Conservation (phyloP, 139 green algal genomes). For the Chlorella sp. region DNA sequence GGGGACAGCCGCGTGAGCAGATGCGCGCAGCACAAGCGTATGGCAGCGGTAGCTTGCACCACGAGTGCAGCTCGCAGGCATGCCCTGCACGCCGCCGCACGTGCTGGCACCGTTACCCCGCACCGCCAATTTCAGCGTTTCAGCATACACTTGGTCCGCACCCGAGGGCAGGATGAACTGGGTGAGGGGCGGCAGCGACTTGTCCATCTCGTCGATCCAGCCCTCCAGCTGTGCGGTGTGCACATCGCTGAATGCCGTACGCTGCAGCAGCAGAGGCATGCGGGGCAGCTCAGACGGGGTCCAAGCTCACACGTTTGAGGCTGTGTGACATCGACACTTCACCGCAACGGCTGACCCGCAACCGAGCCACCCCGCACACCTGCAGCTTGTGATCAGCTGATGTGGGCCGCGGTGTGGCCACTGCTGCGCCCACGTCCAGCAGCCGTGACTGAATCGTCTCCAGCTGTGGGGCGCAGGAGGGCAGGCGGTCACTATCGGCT, state of each 20-base stretch:
- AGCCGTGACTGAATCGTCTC: slow-evolving; percentile 87
- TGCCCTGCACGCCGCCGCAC: background rate
- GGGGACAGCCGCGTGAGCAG: background rate
- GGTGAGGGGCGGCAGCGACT: slow-evolving; percentile 78
- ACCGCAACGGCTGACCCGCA: too few relatives aligned
- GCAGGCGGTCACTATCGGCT: too few relatives aligned
- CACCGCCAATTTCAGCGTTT: background rate
- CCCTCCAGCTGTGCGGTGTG: slow-evolving; percentile 71
- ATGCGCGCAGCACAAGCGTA: background rate
- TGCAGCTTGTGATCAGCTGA: slow-evolving; percentile 69
- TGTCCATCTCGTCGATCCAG: slow-evolving; percentile 90
- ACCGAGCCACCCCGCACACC: background rate
- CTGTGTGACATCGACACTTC: too few relatives aligned
- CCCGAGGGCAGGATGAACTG: slow-evolving; percentile 96
- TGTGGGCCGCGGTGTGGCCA: slow-evolving; percentile 83
- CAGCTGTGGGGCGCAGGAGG: slow-evolving; percentile 61
- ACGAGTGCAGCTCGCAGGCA: background rate
- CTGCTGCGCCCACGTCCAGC: slow-evolving; percentile 90
- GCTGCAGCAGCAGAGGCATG: slow-evolving; percentile 38
- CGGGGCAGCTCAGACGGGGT: too few relatives aligned
- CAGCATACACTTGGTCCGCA: background rate
- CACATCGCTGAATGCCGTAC: slow-evolving; percentile 63
- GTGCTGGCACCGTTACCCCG: too few relatives aligned
- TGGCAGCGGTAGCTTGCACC: background rate
- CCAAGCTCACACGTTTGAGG: too few relatives aligned